Percentiles rank a stretch among this genome's conserved stretches.
These are phyloP conservation scores for Candida anglica DNA, from an alignment of 805 yeast genomes.

Conservation along the genomic window DNA sequence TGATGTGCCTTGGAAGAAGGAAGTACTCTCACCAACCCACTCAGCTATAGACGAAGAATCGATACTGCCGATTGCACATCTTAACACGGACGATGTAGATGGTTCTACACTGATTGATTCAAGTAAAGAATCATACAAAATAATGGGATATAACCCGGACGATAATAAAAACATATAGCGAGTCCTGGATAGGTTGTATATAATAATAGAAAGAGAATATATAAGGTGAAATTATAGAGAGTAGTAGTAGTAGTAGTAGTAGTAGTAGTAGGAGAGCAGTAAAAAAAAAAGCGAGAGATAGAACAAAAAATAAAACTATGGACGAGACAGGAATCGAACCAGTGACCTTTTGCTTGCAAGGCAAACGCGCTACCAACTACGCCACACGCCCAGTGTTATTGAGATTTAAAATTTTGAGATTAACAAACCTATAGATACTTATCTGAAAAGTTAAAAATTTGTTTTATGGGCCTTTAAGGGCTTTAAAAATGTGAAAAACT, in stretches of 20 bases:
- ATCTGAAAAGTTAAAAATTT: too few relatives aligned
- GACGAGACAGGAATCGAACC: conserved; percentile 80
- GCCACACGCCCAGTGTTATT: conserved; percentile 86
- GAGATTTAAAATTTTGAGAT: too few relatives aligned
- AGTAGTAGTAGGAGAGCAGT: too few relatives aligned
- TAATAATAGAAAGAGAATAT: too few relatives aligned
- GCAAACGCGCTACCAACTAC: conserved; percentile 82
- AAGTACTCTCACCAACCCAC: background rate
- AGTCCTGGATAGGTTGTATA: too few relatives aligned
- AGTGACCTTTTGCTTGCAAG: conserved; percentile 76
- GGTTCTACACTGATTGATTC: background rate
- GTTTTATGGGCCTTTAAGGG: too few relatives aligned
- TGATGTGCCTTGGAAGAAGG: background rate
- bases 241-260: too few relatives aligned
- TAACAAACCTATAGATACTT: too few relatives aligned
- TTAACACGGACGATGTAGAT: background rate
- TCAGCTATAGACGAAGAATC: background rate
- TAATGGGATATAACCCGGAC: background rate
- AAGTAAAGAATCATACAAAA: background rate
- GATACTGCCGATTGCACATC: background rate
- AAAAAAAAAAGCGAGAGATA: too few relatives aligned
- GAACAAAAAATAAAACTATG: conserved; percentile 26
- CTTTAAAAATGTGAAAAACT: too few relatives aligned
- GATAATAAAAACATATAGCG: background rate
- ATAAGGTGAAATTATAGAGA: too few relatives aligned